A percentile compares a stretch with the other conserved stretches of the same genome.
Conservation (phyloP, 805 yeast genomes). For the Vanderwaltozyma verrucispora region DNA sequence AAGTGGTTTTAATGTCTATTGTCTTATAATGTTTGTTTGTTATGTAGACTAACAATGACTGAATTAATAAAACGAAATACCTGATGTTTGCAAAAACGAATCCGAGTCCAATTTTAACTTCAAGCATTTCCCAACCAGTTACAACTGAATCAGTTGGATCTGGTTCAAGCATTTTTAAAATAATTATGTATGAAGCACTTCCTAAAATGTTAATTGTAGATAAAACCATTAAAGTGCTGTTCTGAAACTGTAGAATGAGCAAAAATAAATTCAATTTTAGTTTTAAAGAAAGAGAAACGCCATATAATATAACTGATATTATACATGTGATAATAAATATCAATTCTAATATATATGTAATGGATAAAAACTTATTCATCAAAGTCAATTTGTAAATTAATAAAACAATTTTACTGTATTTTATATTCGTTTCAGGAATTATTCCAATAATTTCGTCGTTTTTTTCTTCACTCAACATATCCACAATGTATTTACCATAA, state of each 20-base stretch:
- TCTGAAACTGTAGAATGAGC: conserved; percentile 3
- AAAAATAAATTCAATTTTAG: conserved; percentile 6
- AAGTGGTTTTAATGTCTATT: too few relatives aligned
- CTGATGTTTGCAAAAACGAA: conserved; percentile 13
- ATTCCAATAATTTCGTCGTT: conserved; percentile 2
- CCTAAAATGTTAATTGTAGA: conserved; percentile 9
- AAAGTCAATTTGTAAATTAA: conserved; percentile 8
- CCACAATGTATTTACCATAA: conserved; percentile 11
- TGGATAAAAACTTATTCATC: conserved; percentile 8
- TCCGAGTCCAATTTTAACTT: conserved; percentile 14
- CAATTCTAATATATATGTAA: conserved; percentile 8
- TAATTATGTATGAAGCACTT: conserved; percentile 6
- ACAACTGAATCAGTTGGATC: neutral
- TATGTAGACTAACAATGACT: conserved; percentile 7
- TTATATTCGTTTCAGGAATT: conserved; percentile 1
- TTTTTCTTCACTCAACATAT: conserved; percentile 7
- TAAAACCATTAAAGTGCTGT: conserved; percentile 2
- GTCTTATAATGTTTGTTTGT: conserved; percentile 8
- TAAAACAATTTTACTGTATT: conserved; percentile 11
- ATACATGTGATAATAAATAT: conserved; percentile 5
- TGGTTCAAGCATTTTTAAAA: conserved; percentile 12
- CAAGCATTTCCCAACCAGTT: conserved; percentile 14
- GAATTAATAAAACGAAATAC: conserved; percentile 8
- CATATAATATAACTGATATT: conserved; percentile 7
- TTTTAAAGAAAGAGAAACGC: conserved; percentile 6